Conservation (phyloP, 306 rosid species). For the Arachis stenosperma region DNA sequence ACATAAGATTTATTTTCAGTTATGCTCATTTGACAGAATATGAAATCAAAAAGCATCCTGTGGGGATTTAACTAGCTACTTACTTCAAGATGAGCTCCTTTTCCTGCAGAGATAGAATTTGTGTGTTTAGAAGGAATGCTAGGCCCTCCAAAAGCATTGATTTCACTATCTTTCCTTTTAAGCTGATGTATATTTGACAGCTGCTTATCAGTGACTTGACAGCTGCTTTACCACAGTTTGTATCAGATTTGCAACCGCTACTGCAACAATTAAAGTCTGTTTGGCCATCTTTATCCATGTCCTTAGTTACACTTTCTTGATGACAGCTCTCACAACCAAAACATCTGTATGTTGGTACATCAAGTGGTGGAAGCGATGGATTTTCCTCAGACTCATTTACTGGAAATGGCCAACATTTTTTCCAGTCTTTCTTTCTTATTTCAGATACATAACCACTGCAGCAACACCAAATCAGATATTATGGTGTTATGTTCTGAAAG, state of each 20-base stretch:
- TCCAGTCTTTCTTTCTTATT: conserved; percentile 78
- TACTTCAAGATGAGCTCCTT: conserved; percentile 50
- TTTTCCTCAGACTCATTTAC: conserved; percentile 55
- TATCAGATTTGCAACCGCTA: conserved; percentile 44
- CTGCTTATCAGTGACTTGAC: conserved; percentile 48
- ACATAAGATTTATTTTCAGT: not conserved
- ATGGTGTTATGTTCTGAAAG: conserved; percentile 31
- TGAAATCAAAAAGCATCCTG: conserved; percentile 45
- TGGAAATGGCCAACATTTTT: conserved; percentile 82
- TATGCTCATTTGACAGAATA: not conserved
- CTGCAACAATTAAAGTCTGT: conserved; percentile 31
- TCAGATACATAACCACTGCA: conserved; percentile 92
- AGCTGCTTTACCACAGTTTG: conserved; percentile 42
- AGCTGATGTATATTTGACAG: conserved; percentile 52
- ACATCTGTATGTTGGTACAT: conserved; percentile 64
- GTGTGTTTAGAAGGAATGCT: conserved; percentile 48
- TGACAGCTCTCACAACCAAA: conserved; percentile 54
- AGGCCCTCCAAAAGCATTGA: conserved; percentile 51
- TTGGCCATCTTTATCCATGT: conserved; percentile 42
- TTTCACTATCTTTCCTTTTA: conserved; percentile 53
- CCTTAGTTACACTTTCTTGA: conserved; percentile 44
- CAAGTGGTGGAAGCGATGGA: conserved; percentile 60
- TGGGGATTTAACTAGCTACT: conserved; percentile 41
- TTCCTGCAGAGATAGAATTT: conserved; percentile 49
- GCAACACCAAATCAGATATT: conserved; percentile 20